Conservation (phyloP, 2,329 filamentous ascomycete genomes). For the Zopfia rhizophila region DNA sequence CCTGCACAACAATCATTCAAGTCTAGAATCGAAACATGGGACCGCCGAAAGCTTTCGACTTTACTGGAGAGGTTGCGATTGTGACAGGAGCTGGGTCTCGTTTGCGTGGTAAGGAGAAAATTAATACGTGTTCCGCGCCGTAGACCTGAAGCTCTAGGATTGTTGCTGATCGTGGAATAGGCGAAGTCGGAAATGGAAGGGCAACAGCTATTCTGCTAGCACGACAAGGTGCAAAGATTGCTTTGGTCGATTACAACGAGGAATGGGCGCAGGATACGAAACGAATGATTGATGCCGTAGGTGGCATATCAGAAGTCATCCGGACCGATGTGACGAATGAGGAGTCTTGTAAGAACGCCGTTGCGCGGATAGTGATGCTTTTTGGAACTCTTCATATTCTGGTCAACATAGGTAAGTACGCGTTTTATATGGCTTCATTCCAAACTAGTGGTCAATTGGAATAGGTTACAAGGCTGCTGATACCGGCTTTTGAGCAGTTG, state of each 20-base stretch:
- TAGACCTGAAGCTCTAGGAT: too few relatives aligned
- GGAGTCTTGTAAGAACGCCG: constrained; percentile 72
- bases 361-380: constrained; percentile 69
- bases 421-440: too few relatives aligned
- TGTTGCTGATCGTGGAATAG: constrained; percentile 76
- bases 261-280: constrained; percentile 80
- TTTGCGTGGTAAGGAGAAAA: constrained; percentile 9
- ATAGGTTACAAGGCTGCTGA: not conserved
- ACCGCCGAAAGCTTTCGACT: constrained; percentile 18
- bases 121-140: too few relatives aligned
- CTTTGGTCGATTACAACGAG: constrained; percentile 75
- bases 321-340: constrained; percentile 70
- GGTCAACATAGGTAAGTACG: constrained; percentile 67
- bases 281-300: constrained; percentile 71
- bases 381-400: constrained; percentile 76
- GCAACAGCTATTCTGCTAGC: constrained; percentile 79
- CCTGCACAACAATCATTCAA: not conserved
- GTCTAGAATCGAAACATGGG: constrained; percentile 11
- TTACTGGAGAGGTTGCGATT: constrained; percentile 25
- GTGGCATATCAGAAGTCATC: constrained; percentile 70
- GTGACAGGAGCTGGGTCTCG: constrained; percentile 27
- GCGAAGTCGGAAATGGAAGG: constrained; percentile 79
- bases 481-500: constrained; percentile 47
- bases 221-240: constrained; percentile 76
- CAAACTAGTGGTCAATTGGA: too few relatives aligned